Percentiles rank a stretch among this genome's conserved stretches.
phyloP scores from a whole-genome alignment of 768 basidiomycete genomes.

The Russula brevipes region DNA sequence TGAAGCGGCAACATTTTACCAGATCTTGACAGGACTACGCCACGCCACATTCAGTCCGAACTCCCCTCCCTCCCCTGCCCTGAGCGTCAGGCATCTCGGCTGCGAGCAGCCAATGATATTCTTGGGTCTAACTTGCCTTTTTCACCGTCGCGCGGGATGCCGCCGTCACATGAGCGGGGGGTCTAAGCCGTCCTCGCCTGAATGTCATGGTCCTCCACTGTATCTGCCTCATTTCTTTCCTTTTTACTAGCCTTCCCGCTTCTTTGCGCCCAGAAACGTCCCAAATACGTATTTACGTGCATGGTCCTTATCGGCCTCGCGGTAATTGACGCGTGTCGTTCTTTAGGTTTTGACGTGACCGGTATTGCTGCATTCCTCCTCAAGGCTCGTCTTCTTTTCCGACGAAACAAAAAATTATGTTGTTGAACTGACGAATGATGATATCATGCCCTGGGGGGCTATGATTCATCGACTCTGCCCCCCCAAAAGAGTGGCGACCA shows the following conservation, averaged over 20 bases:
- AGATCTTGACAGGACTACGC: constrained; percentile 18
- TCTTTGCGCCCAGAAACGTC: constrained; percentile 21
- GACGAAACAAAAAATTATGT: not conserved
- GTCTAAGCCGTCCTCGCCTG: constrained; percentile 14
- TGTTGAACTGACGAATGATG: constrained; percentile 13
- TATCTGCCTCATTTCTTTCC: constrained; percentile 22
- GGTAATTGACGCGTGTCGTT: constrained; percentile 12
- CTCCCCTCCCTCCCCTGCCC: not conserved
- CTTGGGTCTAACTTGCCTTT: constrained; percentile 13
- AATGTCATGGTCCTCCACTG: constrained; percentile 15
- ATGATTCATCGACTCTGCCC: not conserved
- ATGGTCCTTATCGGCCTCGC: constrained; percentile 18
- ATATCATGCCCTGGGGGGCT: constrained; percentile 14
- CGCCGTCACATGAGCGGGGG: constrained; percentile 19
- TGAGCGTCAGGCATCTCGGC: constrained; percentile 24
- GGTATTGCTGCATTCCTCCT: constrained; percentile 1
- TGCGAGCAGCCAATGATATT: constrained; percentile 4
- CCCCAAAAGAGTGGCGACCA: not conserved
- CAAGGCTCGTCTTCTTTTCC: constrained; percentile 17
- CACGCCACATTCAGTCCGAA: constrained; percentile 23
- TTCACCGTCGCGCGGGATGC: constrained; percentile 1
- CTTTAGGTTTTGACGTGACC: constrained; percentile 20
- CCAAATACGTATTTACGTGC: constrained; percentile 21
- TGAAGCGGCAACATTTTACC: constrained; percentile 4
- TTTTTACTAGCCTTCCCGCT: constrained; percentile 3